These are phyloP conservation scores for Verbena officinalis DNA, from an alignment of 257 asterid genomes.

Conservation along the genomic window DNA sequence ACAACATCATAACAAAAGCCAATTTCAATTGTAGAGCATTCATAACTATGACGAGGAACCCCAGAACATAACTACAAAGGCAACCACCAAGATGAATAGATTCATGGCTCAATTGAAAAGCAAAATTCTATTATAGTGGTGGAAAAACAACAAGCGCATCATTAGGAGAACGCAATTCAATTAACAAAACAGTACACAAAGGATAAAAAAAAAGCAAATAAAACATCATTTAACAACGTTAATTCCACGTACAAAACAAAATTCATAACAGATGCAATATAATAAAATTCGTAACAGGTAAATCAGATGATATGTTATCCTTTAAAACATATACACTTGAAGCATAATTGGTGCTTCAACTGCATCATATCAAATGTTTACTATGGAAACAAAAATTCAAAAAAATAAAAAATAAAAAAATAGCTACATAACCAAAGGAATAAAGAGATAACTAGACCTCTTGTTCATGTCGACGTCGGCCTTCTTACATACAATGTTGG, in stretches of 20 bases:
- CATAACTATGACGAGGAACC: not conserved
- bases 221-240: not conserved
- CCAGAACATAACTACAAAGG: not conserved
- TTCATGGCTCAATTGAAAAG: not conserved
- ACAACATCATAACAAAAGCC: too few species aligned
- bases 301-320: not conserved
- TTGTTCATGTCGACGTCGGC: conserved; percentile 97
- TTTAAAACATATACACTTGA: not conserved
- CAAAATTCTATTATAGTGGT: too few species aligned
- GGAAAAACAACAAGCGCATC: not conserved
- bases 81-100: not conserved
- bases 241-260: not conserved
- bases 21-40: not conserved
- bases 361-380: not conserved
- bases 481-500: conserved; percentile 86
- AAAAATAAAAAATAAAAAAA: not conserved
- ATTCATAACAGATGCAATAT: not conserved
- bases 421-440: not conserved
- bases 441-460: conserved; percentile 42
- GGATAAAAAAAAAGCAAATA: not conserved
- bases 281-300: not conserved
- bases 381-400: not conserved
- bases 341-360: too few species aligned
- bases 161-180: not conserved
- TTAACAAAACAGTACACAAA: not conserved